Base-by-base conservation (phyloP, 768 basidiomycete species). In the Rhodotorula sphaerocarpa region DNA sequence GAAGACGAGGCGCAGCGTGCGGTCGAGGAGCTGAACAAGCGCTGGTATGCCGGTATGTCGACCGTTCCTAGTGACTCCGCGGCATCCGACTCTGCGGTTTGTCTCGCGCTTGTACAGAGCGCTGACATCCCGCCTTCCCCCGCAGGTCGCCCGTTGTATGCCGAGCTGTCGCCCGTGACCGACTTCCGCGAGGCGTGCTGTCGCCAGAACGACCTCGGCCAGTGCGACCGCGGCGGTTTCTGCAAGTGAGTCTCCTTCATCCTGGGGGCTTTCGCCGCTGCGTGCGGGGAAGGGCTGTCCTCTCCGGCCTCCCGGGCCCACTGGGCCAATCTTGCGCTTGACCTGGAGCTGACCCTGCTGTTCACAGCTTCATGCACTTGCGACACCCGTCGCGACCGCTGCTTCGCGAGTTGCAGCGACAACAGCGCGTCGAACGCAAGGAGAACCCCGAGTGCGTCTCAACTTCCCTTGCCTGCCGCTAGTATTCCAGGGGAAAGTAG, bases 111-210 rank as follows among this genome's bases (percentile, higher is more conserved):
- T 25, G 39, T 25, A 25, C 10, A 6, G 10, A 2, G 36, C 21
- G n/a, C 41, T 54, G 52, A 54, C 23, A 18, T n/a, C n/a, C n/a
- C 21, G 12, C 51, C 27, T 18, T 36, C 21, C 21, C 41, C 11
- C 34, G 45, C 50, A 91, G 90, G 92, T 45, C 85, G 90, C 54
- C 93, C 93, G 5, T 78, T 99, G 34, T 92, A 92, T 73, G 90
- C 90, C n/a, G 95, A 99, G 73, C 81, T 99, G 30, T 92, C 90
- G 3, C 95, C 95, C 18, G 95, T 99, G 23, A 97, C 92, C 33
- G 95, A 99, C 77, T 99, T 99, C 76, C 85, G 92, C 53, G 95
- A 99, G 77, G 92, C 92, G 0, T 99, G 95, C 74, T 99, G 95
- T 75, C 83, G 95, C 50, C 95, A 99, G 76, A 97, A 99, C 71